Conservation (phyloP, 2,329 filamentous ascomycete species). For the Pestalotiopsis sp. region DNA sequence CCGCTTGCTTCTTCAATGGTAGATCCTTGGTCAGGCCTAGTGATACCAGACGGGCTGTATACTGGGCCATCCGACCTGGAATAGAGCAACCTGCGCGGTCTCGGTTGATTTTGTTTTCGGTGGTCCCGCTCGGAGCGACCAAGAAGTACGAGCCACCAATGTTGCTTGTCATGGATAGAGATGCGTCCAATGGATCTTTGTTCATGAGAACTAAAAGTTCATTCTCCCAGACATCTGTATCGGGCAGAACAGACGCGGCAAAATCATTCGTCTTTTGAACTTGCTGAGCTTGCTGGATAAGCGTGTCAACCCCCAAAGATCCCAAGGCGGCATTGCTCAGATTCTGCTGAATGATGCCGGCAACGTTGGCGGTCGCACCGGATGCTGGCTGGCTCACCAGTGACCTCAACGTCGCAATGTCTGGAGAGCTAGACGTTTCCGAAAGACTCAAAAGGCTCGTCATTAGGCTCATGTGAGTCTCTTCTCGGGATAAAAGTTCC, state of each 20-base stretch:
- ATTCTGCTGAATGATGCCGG: constrained; percentile 57
- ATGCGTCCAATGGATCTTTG: constrained; percentile 52
- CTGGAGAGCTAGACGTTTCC: constrained; percentile 47
- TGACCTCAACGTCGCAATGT: constrained; percentile 43
- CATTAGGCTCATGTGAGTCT: constrained; percentile 52
- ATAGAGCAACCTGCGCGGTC: constrained; percentile 74
- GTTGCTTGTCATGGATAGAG: constrained; percentile 73
- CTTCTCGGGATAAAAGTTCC: constrained; percentile 45
- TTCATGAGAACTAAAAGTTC: constrained; percentile 61
- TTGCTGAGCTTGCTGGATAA: constrained; percentile 50
- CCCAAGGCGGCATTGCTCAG: constrained; percentile 50
- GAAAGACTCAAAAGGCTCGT: constrained; percentile 56
- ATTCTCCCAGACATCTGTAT: constrained; percentile 64
- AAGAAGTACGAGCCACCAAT: constrained; percentile 74
- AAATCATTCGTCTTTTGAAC: constrained; percentile 37
- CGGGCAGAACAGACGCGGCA: constrained; percentile 58
- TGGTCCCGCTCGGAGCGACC: constrained; percentile 36
- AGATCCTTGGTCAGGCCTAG: constrained; percentile 42
- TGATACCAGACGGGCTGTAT: constrained; percentile 61
- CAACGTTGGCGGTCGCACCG: constrained; percentile 44
- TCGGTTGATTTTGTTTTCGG: constrained; percentile 36
- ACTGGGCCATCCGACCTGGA: constrained; percentile 75
- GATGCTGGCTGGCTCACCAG: constrained; percentile 47
- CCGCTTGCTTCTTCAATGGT: constrained; percentile 44
- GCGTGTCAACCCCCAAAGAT: constrained; percentile 56